Evolutionary conservation across 768 basidiomycete genomes (phyloP).

Genomic region (Infundibulicybe gibba): DNA sequence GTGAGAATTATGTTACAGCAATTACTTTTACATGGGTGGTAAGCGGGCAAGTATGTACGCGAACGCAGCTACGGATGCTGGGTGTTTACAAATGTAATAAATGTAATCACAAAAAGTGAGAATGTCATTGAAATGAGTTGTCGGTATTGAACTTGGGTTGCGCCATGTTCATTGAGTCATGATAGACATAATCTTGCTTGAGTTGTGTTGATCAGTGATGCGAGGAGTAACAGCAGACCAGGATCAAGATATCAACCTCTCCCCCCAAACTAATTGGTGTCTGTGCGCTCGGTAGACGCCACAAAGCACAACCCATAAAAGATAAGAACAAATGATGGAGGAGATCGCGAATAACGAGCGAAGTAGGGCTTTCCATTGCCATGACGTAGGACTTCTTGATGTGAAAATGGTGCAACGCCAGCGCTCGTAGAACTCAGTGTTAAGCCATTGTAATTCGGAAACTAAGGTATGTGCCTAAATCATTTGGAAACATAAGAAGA

Average conservation of each 20-base stretch:
- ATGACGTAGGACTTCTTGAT: constrained; percentile 65
- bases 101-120: too few relatives aligned
- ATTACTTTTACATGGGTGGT: background rate
- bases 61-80: too few relatives aligned
- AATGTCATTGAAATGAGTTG: too few relatives aligned
- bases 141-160: too few relatives aligned
- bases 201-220: too few relatives aligned
- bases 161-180: too few relatives aligned
- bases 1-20: constrained; percentile 5
- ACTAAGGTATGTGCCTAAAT: constrained; percentile 62
- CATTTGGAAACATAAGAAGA: constrained; percentile 3
- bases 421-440: constrained; percentile 74
- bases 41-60: too few relatives aligned
- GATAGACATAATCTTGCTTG: too few relatives aligned
- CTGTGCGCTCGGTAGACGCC: constrained; percentile 75
- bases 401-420: constrained; percentile 76
- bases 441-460: constrained; percentile 68
- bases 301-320: constrained; percentile 55
- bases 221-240: too few relatives aligned
- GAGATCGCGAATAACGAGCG: constrained; percentile 55
- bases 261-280: constrained; percentile 77
- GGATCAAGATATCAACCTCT: constrained; percentile 63
- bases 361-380: constrained; percentile 64
- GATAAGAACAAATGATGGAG: constrained; percentile 55
- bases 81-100: too few relatives aligned